Percentiles rank a stretch among this genome's conserved stretches.
phyloP scores from a whole-genome alignment of 768 basidiomycete species.

The Pholiota molesta region DNA sequence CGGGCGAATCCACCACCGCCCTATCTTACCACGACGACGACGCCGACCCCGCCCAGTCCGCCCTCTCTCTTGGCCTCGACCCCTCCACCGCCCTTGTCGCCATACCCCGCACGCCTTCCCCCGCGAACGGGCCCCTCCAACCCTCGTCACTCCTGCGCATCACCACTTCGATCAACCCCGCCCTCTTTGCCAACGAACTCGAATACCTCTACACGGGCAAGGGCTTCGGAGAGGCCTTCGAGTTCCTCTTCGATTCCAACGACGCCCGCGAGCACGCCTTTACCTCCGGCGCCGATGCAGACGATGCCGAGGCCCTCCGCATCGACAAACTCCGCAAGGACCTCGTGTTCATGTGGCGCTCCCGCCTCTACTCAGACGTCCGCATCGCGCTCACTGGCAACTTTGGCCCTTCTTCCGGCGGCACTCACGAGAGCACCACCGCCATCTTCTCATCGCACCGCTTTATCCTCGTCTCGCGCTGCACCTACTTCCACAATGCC shows the following conservation, averaged over 20 bases:
- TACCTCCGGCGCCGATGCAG: conserved; percentile 14
- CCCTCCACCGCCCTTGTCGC: conserved; percentile 37
- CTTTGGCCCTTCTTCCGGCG: conserved; percentile 43
- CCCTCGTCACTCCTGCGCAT: conserved; percentile 59
- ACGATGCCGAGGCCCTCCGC: conserved; percentile 46
- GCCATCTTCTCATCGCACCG: conserved; percentile 91
- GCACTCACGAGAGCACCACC: conserved; percentile 67
- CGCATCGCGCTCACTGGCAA: conserved; percentile 77
- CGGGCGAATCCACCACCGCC: conserved; percentile 14
- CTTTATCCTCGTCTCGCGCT: conserved; percentile 89
- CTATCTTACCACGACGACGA: conserved; percentile 15
- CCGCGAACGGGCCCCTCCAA: conserved; percentile 22
- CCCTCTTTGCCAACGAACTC: conserved; percentile 86
- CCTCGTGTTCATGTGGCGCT: conserved; percentile 96
- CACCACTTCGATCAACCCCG: conserved; percentile 69
- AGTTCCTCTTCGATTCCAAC: conserved; percentile 79
- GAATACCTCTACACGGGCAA: conserved; percentile 95
- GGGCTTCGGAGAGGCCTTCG: conserved; percentile 85
- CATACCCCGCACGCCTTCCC: conserved; percentile 47
- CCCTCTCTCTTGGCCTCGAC: conserved; percentile 56
- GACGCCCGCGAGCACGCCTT: conserved; percentile 50
- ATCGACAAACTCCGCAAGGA: conserved; percentile 91
- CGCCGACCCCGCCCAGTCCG: conserved; percentile 57
- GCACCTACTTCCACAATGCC: conserved; percentile 82
- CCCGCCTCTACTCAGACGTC: conserved; percentile 91